Base-by-base conservation (phyloP, 2,329 filamentous ascomycete species). In the Ampelomyces quisqualis region DNA sequence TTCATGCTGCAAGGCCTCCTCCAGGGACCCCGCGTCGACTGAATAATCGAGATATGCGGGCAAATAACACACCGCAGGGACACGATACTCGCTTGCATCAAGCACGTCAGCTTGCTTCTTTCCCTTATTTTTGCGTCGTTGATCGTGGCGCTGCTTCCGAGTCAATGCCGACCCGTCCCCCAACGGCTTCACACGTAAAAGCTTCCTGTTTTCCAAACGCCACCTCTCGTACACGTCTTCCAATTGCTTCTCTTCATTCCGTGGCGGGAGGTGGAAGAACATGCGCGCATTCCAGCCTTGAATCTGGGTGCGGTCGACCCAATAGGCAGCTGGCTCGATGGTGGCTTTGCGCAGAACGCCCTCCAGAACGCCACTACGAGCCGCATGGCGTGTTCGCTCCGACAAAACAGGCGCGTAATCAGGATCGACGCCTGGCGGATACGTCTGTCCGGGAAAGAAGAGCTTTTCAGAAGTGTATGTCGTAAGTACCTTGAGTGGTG, bases 241-340 rank as follows among this genome's bases (percentile, higher is more conserved):
- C 4, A 63, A 47, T 0, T 33, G 7, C 8, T 52, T 55, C 0
- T 35, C 24, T 2, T 42, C 33, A 10, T 44, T 45, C 2, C 35
- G 34, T 0, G 37, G 26, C 1, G 55, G 49, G 2, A 60, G 49
- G 2, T 51, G n/a, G 15, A 68, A 58, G 30, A 55, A 65, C 40
- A 68, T 58, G 0, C 43, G 33, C 1, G 53, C 63, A 22, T 59
- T 63, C 47, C 53, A 60, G 15, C 49, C 50, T 27, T 65, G 60
- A 0, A 66, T 40, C 3, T 43, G 35, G 0, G 64, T 66, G 9
- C 62, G 56, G 2, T 30, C n/a, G 2, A 52, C 51, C 64, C 64
- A 68, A 2, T 52, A 22, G 2, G 33, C 9, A 6, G 52, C 64
- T 10, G 40, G 45, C 30, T 67, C 62, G 19, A 65, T 53, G 0